phyloP scores from a whole-genome alignment of 106 monocot species.

The Amphibolis antarctica region DNA sequence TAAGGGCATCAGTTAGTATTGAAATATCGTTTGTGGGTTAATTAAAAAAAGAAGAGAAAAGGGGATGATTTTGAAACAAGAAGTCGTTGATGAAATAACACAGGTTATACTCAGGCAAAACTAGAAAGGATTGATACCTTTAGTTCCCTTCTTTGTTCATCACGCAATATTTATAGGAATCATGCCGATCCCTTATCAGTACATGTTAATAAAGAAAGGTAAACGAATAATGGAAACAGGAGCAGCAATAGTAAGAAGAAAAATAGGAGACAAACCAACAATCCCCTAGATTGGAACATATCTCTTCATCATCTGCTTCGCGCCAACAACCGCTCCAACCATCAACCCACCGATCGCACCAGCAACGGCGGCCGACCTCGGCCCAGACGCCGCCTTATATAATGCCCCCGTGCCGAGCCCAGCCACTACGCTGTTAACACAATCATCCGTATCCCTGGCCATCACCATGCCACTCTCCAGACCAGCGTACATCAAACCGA shows the following conservation, averaged over 20 bases:
- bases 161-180: neutral
- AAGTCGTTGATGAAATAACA: no score
- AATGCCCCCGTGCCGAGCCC: constrained; percentile 57
- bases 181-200: neutral
- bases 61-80: no score
- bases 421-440: constrained; percentile 47
- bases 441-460: constrained; percentile 38
- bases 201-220: no score
- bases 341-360: constrained; percentile 73
- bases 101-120: no score
- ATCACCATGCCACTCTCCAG: constrained; percentile 52
- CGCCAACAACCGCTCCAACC: constrained; percentile 49
- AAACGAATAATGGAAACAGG: neutral
- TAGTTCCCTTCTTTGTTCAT: neutral
- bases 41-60: no score
- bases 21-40: no score
- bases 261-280: constrained; percentile 2
- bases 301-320: constrained; percentile 71
- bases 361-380: constrained; percentile 53
- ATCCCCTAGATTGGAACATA: constrained; percentile 52
- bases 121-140: no score
- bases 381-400: constrained; percentile 35
- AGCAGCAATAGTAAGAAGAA: neutral
- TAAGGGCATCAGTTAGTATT: no score
- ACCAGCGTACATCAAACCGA: constrained; percentile 66